These are phyloP conservation scores for Pleoardoris graminearum DNA, from an alignment of 2,329 filamentous ascomycete species.

Conservation along the genomic window DNA sequence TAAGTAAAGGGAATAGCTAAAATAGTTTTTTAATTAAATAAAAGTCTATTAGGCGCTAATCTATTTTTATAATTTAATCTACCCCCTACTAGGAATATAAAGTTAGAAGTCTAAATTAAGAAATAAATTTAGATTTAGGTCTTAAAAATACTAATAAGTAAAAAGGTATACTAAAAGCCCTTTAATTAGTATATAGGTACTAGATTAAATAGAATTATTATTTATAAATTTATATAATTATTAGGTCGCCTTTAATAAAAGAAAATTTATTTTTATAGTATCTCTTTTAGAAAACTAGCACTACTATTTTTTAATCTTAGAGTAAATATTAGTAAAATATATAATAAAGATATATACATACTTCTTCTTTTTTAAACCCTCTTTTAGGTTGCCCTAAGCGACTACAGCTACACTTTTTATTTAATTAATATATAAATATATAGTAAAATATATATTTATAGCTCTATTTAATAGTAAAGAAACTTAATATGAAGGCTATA, in stretches of 20 bases:
- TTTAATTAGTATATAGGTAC: too few species aligned
- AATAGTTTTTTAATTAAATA: slow-evolving; percentile 10
- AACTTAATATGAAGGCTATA: slow-evolving; percentile 15
- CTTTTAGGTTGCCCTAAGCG: too few species aligned
- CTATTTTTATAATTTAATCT: slow-evolving; percentile 8
- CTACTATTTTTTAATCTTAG: slow-evolving; percentile 9
- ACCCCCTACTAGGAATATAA: slow-evolving; percentile 2
- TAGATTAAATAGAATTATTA: slow-evolving; percentile 7
- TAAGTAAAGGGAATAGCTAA: slow-evolving; percentile 7
- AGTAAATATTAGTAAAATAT: slow-evolving; percentile 14
- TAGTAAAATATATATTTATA: slow-evolving; percentile 8
- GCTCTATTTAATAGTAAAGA: slow-evolving; percentile 7
- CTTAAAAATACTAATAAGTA: slow-evolving; percentile 12
- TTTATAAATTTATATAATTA: background rate
- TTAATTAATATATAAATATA: too few species aligned
- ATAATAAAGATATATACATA: too few species aligned
- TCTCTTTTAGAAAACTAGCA: slow-evolving; percentile 6
- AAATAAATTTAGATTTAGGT: slow-evolving; percentile 14
- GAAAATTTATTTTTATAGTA: slow-evolving; percentile 7
- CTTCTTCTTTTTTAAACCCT: too few species aligned
- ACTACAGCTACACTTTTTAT: too few species aligned
- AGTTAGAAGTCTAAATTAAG: slow-evolving; percentile 6
- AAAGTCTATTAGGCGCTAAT: slow-evolving; percentile 9
- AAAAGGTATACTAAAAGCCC: slow-evolving; percentile 2
- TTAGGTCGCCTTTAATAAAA: slow-evolving; percentile 4